phyloP scores from a whole-genome alignment of 768 basidiomycete species.

The Suillus fuscotomentosus region DNA sequence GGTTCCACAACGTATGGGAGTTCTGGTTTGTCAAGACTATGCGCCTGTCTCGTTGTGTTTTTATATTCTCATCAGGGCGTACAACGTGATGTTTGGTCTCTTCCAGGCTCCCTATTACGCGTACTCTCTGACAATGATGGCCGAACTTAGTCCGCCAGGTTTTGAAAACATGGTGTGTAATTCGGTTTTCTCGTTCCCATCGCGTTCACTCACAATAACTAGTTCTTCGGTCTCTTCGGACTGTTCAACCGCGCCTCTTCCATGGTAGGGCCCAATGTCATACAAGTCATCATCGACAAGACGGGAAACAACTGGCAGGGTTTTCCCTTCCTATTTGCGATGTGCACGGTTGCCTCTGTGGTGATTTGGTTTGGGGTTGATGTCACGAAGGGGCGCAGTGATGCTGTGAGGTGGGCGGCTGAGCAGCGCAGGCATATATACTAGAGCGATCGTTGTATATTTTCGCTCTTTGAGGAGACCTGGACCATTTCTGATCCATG shows the following conservation, averaged over 20 bases:
- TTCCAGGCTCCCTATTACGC: constrained; percentile 89
- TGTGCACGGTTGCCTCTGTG: constrained; percentile 63
- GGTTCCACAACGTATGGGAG: constrained; percentile 83
- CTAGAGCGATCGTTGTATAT: background rate
- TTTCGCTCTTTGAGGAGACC: background rate
- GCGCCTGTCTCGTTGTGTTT: background rate
- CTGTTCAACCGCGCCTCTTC: constrained; percentile 73
- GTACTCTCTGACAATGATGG: constrained; percentile 86
- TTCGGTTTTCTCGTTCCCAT: background rate
- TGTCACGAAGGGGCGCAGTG: constrained; percentile 56
- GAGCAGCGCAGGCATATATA: constrained; percentile 14
- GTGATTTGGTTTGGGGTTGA: constrained; percentile 80
- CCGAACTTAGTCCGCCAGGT: constrained; percentile 82
- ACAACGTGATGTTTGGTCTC: constrained; percentile 75
- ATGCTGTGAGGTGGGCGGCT: constrained; percentile 60
- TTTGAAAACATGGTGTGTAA: constrained; percentile 74
- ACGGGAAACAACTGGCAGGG: constrained; percentile 79
- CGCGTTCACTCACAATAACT: background rate
- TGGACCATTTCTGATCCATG: background rate
- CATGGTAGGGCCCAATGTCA: constrained; percentile 74
- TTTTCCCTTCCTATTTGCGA: constrained; percentile 79
- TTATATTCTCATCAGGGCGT: constrained; percentile 50
- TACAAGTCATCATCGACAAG: constrained; percentile 77
- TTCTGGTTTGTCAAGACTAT: constrained; percentile 60
- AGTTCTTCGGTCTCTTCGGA: constrained; percentile 88